A percentile compares a stretch with the other conserved stretches of the same genome.
phyloP scores from a whole-genome alignment of 2,329 filamentous ascomycete species.

The Polytolypa hystricis region DNA sequence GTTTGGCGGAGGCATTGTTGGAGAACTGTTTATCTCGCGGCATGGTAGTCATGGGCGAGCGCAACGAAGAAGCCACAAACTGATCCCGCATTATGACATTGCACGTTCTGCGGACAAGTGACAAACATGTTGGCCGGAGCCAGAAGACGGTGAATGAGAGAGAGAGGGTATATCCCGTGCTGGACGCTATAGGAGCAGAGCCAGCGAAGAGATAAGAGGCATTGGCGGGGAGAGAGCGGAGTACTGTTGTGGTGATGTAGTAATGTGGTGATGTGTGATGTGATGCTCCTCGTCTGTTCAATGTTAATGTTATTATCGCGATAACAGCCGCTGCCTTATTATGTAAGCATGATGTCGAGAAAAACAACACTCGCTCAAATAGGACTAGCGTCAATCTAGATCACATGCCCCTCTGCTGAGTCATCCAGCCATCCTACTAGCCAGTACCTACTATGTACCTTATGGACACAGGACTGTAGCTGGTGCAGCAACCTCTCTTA shows the following conservation, averaged over 20 bases:
- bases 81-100: conserved; percentile 39
- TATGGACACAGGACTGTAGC: no score
- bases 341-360: neutral
- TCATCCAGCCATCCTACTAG: no score
- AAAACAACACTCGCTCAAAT: neutral
- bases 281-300: no score
- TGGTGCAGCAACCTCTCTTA: no score
- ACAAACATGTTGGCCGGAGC: conserved; percentile 27
- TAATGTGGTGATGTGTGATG: no score
- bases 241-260: conserved; percentile 7
- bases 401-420: no score
- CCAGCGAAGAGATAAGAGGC: neutral
- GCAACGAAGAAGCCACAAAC: conserved; percentile 18
- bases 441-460: no score
- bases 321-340: no score
- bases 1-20: conserved; percentile 41
- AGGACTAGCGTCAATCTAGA: no score
- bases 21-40: conserved; percentile 45
- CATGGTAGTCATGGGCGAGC: conserved; percentile 23
- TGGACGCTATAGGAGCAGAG: neutral
- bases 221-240: conserved; percentile 4
- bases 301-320: conserved; percentile 1
- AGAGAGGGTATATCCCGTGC: no score
- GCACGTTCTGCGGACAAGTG: conserved; percentile 18
- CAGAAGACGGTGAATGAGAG: conserved; percentile 8